Conservation (phyloP, 805 yeast genomes). For the Saccharomyces kudriavzevii region DNA sequence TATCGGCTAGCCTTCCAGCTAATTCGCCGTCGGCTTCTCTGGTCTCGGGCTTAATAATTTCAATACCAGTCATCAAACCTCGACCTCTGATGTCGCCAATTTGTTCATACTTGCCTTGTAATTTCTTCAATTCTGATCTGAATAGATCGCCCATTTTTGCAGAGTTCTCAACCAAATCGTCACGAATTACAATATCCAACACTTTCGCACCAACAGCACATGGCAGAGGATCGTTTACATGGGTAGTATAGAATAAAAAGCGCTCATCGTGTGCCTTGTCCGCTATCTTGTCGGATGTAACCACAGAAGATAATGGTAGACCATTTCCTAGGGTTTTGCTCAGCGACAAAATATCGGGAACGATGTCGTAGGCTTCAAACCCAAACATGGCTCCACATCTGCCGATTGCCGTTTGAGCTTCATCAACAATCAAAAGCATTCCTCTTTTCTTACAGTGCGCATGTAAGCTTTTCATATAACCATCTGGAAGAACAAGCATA, state of each 20-base stretch:
- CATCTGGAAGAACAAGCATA: conserved; percentile 37
- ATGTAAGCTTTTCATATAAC: conserved; percentile 22
- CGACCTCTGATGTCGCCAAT: conserved; percentile 21
- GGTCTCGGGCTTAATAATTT: conserved; percentile 13
- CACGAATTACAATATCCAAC: conserved; percentile 23
- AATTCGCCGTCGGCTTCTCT: conserved; percentile 10
- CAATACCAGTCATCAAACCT: conserved; percentile 18
- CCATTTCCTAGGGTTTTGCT: conserved; percentile 33
- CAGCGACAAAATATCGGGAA: conserved; percentile 29
- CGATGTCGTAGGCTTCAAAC: conserved; percentile 25
- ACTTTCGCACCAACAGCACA: conserved; percentile 29
- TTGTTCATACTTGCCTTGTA: conserved; percentile 6
- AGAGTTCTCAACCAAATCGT: conserved; percentile 22
- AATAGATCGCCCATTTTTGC: conserved; percentile 23
- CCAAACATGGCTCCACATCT: conserved; percentile 44
- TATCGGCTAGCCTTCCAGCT: conserved; percentile 9
- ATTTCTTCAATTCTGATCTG: conserved; percentile 11
- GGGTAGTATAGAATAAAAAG: conserved; percentile 26
- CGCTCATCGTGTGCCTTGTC: conserved; percentile 16
- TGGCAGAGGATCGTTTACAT: conserved; percentile 27
- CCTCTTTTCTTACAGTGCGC: conserved; percentile 33
- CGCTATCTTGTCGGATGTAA: conserved; percentile 19
- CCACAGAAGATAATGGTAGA: conserved; percentile 28
- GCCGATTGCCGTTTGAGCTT: conserved; percentile 49
- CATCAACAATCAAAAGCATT: conserved; percentile 44